phyloP scores from a whole-genome alignment of 192 early-diverging fungal genomes.

The Podila epigama region DNA sequence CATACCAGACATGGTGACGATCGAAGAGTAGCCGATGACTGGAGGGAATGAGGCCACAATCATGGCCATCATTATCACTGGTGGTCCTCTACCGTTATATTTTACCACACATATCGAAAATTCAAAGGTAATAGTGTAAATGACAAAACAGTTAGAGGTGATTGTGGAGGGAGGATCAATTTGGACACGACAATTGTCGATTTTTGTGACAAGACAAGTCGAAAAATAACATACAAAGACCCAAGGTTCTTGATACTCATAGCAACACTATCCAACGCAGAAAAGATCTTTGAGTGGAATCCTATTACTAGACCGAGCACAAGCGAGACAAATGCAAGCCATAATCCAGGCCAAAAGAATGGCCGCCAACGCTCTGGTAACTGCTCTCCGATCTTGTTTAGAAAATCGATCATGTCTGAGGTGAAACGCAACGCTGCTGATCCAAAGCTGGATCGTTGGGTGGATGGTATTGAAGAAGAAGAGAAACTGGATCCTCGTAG shows the following conservation, averaged over 20 bases:
- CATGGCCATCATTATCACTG: slow-evolving; percentile 56
- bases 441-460: not conserved
- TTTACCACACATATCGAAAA: too few relatives aligned
- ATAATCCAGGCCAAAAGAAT: slow-evolving; percentile 35
- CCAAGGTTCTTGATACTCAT: slow-evolving; percentile 50
- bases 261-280: slow-evolving; percentile 44
- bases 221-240: slow-evolving; percentile 29
- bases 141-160: not conserved
- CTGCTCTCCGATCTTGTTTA: slow-evolving; percentile 2
- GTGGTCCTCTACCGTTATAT: slow-evolving; percentile 43
- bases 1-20: slow-evolving; percentile 63
- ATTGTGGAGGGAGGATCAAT: too few relatives aligned
- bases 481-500: not conserved
- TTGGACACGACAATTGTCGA: not conserved
- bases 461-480: not conserved
- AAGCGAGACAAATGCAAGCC: slow-evolving; percentile 28
- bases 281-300: slow-evolving; percentile 52
- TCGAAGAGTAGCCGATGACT: slow-evolving; percentile 71
- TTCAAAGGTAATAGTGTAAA: slow-evolving; percentile 4
- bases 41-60: slow-evolving; percentile 75
- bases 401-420: not conserved
- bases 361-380: slow-evolving; percentile 11
- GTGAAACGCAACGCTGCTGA: slow-evolving; percentile 12
- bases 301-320: slow-evolving; percentile 36
- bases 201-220: not conserved